Conservation (phyloP, 495 filamentous ascomycete species). For the Aspergillus heteromorphus region DNA sequence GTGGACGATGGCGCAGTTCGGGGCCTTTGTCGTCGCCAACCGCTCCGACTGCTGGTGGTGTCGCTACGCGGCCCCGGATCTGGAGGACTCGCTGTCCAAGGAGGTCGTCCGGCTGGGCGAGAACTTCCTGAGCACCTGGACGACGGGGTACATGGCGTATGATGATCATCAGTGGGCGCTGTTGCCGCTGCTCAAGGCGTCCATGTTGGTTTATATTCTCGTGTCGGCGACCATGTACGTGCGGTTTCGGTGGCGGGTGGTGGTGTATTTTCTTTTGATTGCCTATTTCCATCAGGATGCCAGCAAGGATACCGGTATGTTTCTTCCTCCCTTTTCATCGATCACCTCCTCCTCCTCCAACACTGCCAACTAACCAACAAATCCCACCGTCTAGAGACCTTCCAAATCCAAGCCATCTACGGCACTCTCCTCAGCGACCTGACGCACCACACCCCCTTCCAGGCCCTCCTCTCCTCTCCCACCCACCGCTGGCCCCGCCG, state of each 20-base stretch:
- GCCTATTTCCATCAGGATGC: conserved; percentile 49
- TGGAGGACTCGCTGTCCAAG: conserved; percentile 28
- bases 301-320: conserved; percentile 25
- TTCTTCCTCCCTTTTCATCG: neutral
- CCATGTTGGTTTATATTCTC: conserved; percentile 56
- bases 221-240: conserved; percentile 52
- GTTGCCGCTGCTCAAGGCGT: conserved; percentile 55
- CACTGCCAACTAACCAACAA: conserved; percentile 3
- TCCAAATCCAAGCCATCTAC: conserved; percentile 57
- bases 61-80: conserved; percentile 47
- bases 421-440: conserved; percentile 60
- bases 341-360: neutral
- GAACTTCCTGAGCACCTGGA: conserved; percentile 53
- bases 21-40: conserved; percentile 53
- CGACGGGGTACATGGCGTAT: conserved; percentile 52
- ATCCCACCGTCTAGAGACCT: conserved; percentile 32
- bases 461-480: conserved; percentile 43
- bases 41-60: conserved; percentile 57
- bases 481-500: conserved; percentile 41
- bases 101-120: conserved; percentile 40
- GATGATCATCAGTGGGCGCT: conserved; percentile 65
- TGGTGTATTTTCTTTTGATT: conserved; percentile 44
- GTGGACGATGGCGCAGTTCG: conserved; percentile 53
- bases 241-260: conserved; percentile 51
- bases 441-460: conserved; percentile 47